Base-by-base conservation (phyloP, 1,284 basidiomycete genomes). In the Earliella scabrosa region DNA sequence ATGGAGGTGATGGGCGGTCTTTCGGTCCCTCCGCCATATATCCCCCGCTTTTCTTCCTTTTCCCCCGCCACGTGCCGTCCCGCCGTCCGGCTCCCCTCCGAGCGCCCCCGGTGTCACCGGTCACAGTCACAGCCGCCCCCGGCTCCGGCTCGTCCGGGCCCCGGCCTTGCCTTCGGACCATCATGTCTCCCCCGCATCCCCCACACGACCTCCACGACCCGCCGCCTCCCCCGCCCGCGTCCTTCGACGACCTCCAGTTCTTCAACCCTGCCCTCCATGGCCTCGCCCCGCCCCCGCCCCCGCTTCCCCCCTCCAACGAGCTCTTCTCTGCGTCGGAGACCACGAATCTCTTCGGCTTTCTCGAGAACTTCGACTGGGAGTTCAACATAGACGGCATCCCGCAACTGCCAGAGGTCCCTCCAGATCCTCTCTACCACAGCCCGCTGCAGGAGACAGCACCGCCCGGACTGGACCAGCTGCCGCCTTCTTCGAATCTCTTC, bases 281-380 rank as follows among this genome's bases (percentile, higher is more conserved):
- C 50, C 60, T 85, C 31, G 83, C 86, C 55, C 84, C 86, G 2
- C 77, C 80, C 6, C 81, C 84, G 0, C 79, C 81, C 0, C 80
- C 85, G 0, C 68, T 89, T 0, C 87, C 87, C 0, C 75, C 88
- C 0, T 88, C 88, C 13, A 82, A 87, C 34, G 88, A 88, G 66
- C 83, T 91, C 62, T 90, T 92, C 71, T 87, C 88, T 6, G 75
- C 81, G 0, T 79, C 83, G 56, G 89, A 92, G 71, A 86, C 87
- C 3, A 85, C 82, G 0, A 83, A 90, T 70, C 74, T 92, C 56
- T 80, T 90, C 61, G 85, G 86, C 53, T 92, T 92, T 66, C 82
- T 92, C 67, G 89, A 92, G 71, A 85, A 85, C 73, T 87, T 90
- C 61, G 80, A 78, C 63, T 90, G 82, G 82, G 86, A 88, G 56